Conservation (phyloP, 1,284 basidiomycete genomes). For the Sutorius eximius region DNA sequence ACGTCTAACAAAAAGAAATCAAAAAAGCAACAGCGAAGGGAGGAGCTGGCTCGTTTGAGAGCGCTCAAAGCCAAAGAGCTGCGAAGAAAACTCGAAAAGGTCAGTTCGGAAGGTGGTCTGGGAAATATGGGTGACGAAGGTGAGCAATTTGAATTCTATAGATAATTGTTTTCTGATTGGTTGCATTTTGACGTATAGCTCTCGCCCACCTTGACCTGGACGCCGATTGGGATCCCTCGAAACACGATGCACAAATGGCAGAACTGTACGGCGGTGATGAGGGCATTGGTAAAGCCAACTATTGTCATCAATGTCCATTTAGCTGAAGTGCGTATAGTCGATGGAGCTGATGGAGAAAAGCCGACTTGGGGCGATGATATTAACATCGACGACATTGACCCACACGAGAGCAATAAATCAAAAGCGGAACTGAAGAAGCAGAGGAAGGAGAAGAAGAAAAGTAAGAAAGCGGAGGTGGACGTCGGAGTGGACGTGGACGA, state of each 20-base stretch:
- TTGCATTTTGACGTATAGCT: conserved; percentile 36
- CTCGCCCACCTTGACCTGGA: conserved; percentile 70
- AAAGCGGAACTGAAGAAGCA: conserved; percentile 45
- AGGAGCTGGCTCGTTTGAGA: conserved; percentile 80
- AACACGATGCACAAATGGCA: conserved; percentile 78
- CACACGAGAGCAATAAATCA: conserved; percentile 32
- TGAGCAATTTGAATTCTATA: conserved; percentile 20
- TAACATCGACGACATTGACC: conserved; percentile 70
- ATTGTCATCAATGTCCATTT: not conserved
- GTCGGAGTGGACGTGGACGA: conserved; percentile 63
- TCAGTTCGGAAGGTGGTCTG: conserved; percentile 66
- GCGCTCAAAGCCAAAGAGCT: conserved; percentile 84
- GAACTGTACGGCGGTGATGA: conserved; percentile 61
- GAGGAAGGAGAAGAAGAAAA: conserved; percentile 58
- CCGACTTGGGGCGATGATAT: conserved; percentile 90
- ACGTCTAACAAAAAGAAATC: conserved; percentile 39
- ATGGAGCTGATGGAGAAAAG: conserved; percentile 58
- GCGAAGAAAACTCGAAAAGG: conserved; percentile 68
- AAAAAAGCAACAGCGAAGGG: conserved; percentile 48
- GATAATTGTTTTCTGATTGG: not conserved
- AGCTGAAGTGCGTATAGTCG: conserved; percentile 23
- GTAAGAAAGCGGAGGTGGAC: conserved; percentile 46
- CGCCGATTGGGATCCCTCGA: conserved; percentile 80
- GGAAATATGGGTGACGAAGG: conserved; percentile 43
- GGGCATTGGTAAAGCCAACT: conserved; percentile 17